A percentile compares a stretch with the other conserved stretches of the same genome.
Evolutionary conservation across 805 yeast genomes (phyloP).

Genomic region (Kodamaea jinghongensis): DNA sequence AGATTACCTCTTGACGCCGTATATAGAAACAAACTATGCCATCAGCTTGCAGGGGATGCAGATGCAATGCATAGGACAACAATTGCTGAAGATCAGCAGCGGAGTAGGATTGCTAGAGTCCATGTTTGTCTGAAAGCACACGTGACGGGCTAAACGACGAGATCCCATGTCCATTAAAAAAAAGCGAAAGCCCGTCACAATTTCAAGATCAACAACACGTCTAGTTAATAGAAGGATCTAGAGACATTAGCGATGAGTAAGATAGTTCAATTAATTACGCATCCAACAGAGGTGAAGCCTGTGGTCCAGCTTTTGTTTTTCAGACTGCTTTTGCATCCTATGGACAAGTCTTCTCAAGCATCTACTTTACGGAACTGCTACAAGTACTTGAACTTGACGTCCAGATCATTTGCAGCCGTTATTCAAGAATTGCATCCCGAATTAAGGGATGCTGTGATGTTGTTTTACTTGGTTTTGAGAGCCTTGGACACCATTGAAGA

Average conservation of each 20-base stretch:
- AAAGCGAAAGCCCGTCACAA: background rate
- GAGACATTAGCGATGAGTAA: slow-evolving; percentile 50
- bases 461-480: slow-evolving; percentile 81
- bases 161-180: too few relatives aligned
- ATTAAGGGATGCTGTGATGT: slow-evolving; percentile 72
- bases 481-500: slow-evolving; percentile 96
- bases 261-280: slow-evolving; percentile 53
- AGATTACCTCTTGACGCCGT: too few relatives aligned
- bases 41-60: too few relatives aligned
- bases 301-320: slow-evolving; percentile 57
- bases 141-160: slow-evolving; percentile 1
- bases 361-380: slow-evolving; percentile 56
- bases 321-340: slow-evolving; percentile 53
- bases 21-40: too few relatives aligned
- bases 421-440: slow-evolving; percentile 90
- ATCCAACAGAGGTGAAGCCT: slow-evolving; percentile 71
- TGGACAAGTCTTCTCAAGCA: slow-evolving; percentile 31
- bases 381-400: slow-evolving; percentile 62
- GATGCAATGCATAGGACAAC: too few relatives aligned
- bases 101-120: too few relatives aligned
- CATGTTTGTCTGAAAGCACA: background rate
- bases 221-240: too few relatives aligned
- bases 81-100: too few relatives aligned
- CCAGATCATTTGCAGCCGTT: slow-evolving; percentile 93
- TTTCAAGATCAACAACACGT: background rate